These are phyloP conservation scores for Phytophthora litchii DNA, from an alignment of 352 stramenopile species.

Conservation along the genomic window DNA sequence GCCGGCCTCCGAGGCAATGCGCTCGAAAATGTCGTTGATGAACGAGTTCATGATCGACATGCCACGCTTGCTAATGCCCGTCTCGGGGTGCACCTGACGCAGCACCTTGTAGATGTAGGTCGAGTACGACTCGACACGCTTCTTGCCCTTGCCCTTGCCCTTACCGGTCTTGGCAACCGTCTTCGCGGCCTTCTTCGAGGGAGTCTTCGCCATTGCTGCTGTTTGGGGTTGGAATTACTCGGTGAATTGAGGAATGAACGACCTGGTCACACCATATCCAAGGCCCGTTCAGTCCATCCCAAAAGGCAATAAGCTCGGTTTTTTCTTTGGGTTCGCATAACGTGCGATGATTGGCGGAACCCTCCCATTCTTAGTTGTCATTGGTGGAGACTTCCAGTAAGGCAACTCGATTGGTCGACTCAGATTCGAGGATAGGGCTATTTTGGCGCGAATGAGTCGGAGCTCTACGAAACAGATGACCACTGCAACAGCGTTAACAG, in stretches of 20 bases:
- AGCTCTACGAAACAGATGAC: neutral
- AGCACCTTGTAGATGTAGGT: slow-evolving; percentile 95
- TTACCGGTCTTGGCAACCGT: slow-evolving; percentile 78
- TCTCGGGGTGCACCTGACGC: slow-evolving; percentile 96
- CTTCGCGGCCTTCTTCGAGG: slow-evolving; percentile 93
- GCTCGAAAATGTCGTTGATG: slow-evolving; percentile 99
- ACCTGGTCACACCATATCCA: neutral
- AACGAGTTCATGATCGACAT: slow-evolving; percentile 99
- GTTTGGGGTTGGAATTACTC: slow-evolving; percentile 34
- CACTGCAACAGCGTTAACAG: too few species aligned
- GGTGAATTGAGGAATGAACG: slow-evolving; percentile 42
- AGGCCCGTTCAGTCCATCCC: slow-evolving; percentile 16
- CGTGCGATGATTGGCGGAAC: slow-evolving; percentile 29
- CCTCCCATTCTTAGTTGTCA: neutral
- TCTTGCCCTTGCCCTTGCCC: slow-evolving; percentile 73
- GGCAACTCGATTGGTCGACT: slow-evolving; percentile 10
- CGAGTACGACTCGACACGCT: slow-evolving; percentile 90
- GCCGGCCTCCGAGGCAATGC: slow-evolving; percentile 95
- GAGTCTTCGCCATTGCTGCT: slow-evolving; percentile 94
- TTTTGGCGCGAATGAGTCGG: slow-evolving; percentile 33
- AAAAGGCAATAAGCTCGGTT: slow-evolving; percentile 9
- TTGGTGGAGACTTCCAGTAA: slow-evolving; percentile 11
- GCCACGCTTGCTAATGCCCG: slow-evolving; percentile 96
- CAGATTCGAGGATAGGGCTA: slow-evolving; percentile 12
- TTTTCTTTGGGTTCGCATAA: slow-evolving; percentile 20